Conservation (phyloP, 441 rosid genomes). For the Jatropha podagrica region DNA sequence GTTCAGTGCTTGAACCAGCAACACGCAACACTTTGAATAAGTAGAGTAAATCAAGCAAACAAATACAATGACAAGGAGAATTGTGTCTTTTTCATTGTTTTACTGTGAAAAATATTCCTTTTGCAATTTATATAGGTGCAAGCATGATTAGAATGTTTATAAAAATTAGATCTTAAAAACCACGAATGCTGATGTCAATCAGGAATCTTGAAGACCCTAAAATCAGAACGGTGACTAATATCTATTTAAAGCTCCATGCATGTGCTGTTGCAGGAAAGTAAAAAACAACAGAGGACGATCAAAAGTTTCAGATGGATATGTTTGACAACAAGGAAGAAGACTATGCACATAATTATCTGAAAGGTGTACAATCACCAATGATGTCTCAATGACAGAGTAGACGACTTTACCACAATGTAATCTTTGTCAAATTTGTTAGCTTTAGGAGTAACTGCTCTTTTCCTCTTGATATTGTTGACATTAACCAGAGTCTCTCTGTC, state of each 20-base stretch:
- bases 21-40: background rate
- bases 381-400: background rate
- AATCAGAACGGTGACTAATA: background rate
- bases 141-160: background rate
- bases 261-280: background rate
- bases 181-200: background rate
- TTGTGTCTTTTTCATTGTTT: background rate
- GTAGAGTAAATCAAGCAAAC: background rate
- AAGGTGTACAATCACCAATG: background rate
- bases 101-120: background rate
- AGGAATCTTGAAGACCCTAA: background rate
- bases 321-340: background rate
- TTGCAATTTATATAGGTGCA: background rate
- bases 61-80: background rate
- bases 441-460: conserved; percentile 7
- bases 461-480: conserved; percentile 25
- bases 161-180: background rate
- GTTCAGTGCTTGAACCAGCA: background rate
- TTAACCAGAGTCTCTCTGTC: conserved; percentile 22
- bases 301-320: background rate
- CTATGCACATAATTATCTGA: background rate
- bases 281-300: background rate
- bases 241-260: background rate
- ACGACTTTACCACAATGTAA: conserved; percentile 16
- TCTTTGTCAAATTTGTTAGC: conserved; percentile 16